Evolutionary conservation across 495 filamentous ascomycete species (phyloP).

Genomic region (Chaetomium fimeti): DNA sequence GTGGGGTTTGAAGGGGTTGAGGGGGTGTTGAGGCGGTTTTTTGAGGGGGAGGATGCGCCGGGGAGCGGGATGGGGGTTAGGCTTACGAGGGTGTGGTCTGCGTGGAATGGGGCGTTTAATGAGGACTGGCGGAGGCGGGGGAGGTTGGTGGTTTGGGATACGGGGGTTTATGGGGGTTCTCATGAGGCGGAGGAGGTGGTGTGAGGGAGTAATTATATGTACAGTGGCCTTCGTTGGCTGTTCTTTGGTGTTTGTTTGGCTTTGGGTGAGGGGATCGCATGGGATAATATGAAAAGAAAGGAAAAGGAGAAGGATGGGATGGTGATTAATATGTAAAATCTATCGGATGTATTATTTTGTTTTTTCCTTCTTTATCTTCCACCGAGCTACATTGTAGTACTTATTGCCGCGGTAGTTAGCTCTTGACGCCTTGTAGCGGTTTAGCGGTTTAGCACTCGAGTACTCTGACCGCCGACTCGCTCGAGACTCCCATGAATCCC

Average conservation of each 20-base stretch:
- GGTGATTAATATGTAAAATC: too few relatives aligned
- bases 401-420: too few relatives aligned
- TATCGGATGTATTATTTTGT: too few relatives aligned
- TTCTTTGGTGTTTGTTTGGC: neutral
- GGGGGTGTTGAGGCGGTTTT: conserved; percentile 44
- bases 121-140: conserved; percentile 84
- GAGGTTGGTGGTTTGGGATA: conserved; percentile 78
- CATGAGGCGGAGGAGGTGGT: neutral
- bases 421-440: too few relatives aligned
- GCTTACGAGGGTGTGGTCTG: conserved; percentile 64
- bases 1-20: conserved; percentile 57
- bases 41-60: conserved; percentile 40
- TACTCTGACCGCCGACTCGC: too few relatives aligned
- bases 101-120: conserved; percentile 78
- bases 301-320: too few relatives aligned
- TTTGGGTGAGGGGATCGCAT: neutral
- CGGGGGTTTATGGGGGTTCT: conserved; percentile 35
- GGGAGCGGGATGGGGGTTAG: conserved; percentile 44
- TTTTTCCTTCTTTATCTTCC: too few relatives aligned
- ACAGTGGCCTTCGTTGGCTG: neutral
- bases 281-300: neutral
- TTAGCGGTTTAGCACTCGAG: too few relatives aligned
- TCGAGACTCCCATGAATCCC: too few relatives aligned
- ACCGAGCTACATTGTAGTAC: too few relatives aligned
- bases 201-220: conserved; percentile 12